Percentiles rank a stretch among this genome's conserved stretches.
phyloP scores from a whole-genome alignment of 2,329 filamentous ascomycete species.

The Fusarium pilosicola region DNA sequence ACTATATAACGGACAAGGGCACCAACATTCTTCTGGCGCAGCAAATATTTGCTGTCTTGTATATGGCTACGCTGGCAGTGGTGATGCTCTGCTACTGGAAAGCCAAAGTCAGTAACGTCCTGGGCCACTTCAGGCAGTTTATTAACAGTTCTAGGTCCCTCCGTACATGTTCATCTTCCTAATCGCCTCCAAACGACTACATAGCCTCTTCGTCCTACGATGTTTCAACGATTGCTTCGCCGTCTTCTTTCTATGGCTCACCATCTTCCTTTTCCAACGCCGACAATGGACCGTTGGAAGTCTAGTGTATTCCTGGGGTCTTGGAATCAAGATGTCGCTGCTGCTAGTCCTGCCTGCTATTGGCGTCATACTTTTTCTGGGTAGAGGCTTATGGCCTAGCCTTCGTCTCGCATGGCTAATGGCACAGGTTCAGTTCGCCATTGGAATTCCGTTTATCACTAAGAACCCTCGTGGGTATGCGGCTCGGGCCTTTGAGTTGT shows the following conservation, averaged over 20 bases:
- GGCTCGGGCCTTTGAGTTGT: slow-evolving; percentile 87
- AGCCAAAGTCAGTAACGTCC: slow-evolving; percentile 66
- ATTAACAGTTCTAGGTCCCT: slow-evolving; percentile 66
- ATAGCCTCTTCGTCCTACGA: slow-evolving; percentile 91
- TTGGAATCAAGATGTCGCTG: slow-evolving; percentile 96
- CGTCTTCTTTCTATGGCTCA: slow-evolving; percentile 81
- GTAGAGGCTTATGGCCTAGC: slow-evolving; percentile 71
- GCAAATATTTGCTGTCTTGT: slow-evolving; percentile 81
- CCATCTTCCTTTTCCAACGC: slow-evolving; percentile 82
- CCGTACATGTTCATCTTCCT: slow-evolving; percentile 89
- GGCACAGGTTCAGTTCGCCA: slow-evolving; percentile 77
- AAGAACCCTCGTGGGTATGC: slow-evolving; percentile 77
- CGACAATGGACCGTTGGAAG: slow-evolving; percentile 78
- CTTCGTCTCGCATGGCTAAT: slow-evolving; percentile 78
- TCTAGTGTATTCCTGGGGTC: slow-evolving; percentile 77
- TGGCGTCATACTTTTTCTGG: slow-evolving; percentile 78
- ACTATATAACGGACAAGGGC: slow-evolving; percentile 80
- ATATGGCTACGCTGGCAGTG: slow-evolving; percentile 77
- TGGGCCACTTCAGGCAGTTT: background rate
- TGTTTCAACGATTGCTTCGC: slow-evolving; percentile 98
- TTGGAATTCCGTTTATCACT: slow-evolving; percentile 74
- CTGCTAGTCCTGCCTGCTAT: slow-evolving; percentile 85
- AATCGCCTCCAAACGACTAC: slow-evolving; percentile 88
- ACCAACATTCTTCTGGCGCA: slow-evolving; percentile 83
- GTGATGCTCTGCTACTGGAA: slow-evolving; percentile 85